Evolutionary conservation across 768 basidiomycete genomes (phyloP).

Genomic region (Suillus plorans): DNA sequence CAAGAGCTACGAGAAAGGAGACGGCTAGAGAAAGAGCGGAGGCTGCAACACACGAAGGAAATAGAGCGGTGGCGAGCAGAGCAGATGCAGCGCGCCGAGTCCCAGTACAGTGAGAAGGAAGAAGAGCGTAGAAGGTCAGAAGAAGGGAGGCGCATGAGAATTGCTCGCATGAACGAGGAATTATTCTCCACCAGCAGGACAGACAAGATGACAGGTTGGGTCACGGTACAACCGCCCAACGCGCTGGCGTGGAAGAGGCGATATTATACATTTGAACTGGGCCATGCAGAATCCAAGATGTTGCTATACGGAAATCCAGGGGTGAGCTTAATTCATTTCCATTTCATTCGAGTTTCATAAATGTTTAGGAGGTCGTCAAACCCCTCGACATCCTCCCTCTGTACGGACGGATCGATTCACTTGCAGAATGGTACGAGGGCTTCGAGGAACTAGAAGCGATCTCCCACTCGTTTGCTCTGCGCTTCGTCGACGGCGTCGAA

Average conservation of each 20-base stretch:
- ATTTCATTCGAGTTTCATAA: constrained; percentile 1
- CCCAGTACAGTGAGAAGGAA: constrained; percentile 44
- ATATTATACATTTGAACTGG: constrained; percentile 55
- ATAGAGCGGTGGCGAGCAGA: constrained; percentile 54
- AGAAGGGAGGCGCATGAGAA: constrained; percentile 37
- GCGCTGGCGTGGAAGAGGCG: constrained; percentile 61
- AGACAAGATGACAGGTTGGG: constrained; percentile 53
- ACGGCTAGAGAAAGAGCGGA: constrained; percentile 44
- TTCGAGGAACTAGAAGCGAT: constrained; percentile 68
- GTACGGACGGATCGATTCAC: constrained; percentile 41
- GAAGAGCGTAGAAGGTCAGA: constrained; percentile 42
- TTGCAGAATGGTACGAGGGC: constrained; percentile 66
- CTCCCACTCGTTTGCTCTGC: constrained; percentile 64
- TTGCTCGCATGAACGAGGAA: constrained; percentile 45
- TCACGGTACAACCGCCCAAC: constrained; percentile 57
- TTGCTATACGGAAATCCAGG: constrained; percentile 53
- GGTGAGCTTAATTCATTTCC: constrained; percentile 31
- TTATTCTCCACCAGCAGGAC: constrained; percentile 41
- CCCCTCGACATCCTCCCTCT: constrained; percentile 41
- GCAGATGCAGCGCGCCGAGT: constrained; percentile 44
- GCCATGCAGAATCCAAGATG: constrained; percentile 32
- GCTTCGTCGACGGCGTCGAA: constrained; percentile 49
- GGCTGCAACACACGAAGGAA: constrained; percentile 49
- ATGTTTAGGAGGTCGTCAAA: constrained; percentile 27
- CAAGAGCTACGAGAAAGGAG: constrained; percentile 49